Conservation (phyloP, 2,329 filamentous ascomycete genomes). For the Sclerotinia nivalis region DNA sequence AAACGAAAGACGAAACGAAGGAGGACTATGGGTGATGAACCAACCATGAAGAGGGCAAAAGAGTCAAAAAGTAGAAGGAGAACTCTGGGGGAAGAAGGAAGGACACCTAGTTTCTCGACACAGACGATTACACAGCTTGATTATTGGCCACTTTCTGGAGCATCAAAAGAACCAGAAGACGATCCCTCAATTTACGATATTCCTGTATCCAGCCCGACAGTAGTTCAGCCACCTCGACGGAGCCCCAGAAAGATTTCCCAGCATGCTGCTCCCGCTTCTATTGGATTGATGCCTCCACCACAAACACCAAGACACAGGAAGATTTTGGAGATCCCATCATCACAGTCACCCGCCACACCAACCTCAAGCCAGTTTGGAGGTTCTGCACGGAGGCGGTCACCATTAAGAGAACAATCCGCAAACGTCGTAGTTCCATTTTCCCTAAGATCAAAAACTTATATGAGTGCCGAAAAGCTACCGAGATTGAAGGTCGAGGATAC, state of each 20-base stretch:
- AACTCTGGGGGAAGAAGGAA: constrained; percentile 30
- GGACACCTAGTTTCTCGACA: constrained; percentile 31
- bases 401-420: constrained; percentile 32
- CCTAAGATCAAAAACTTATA: constrained; percentile 21
- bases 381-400: constrained; percentile 27
- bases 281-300: constrained; percentile 31
- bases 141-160: constrained; percentile 27
- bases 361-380: constrained; percentile 32
- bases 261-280: constrained; percentile 14
- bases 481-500: constrained; percentile 37
- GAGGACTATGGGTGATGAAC: constrained; percentile 27
- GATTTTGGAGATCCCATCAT: constrained; percentile 39
- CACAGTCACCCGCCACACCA: constrained; percentile 41
- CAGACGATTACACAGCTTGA: constrained; percentile 40
- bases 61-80: constrained; percentile 31
- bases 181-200: constrained; percentile 31
- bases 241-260: constrained; percentile 1
- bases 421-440: constrained; percentile 37
- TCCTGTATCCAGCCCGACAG: constrained; percentile 27
- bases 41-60: neutral
- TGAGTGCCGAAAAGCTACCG: constrained; percentile 28
- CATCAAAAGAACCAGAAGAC: constrained; percentile 12
- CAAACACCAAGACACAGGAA: constrained; percentile 35
- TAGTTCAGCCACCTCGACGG: constrained; percentile 16
- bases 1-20: constrained; percentile 33